Percentiles rank a stretch among this genome's conserved stretches.
phyloP scores from a whole-genome alignment of 371 early-diverging fungal species.

The Rhizopus delemar region DNA sequence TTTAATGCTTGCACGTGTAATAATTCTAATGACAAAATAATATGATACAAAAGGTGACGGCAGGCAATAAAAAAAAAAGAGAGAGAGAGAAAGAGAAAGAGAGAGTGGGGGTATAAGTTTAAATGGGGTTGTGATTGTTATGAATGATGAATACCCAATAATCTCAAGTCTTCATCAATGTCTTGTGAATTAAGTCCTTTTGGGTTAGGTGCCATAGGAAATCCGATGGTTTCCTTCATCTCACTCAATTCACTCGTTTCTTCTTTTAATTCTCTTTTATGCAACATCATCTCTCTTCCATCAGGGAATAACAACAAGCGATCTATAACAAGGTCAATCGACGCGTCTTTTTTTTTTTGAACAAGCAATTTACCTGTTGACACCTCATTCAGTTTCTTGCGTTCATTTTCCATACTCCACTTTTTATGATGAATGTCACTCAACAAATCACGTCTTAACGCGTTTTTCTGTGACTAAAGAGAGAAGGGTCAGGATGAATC shows the following conservation, averaged over 20 bases:
- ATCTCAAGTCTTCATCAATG: conserved; percentile 50
- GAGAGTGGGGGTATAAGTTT: conserved; percentile 1
- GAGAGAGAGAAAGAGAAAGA: neutral
- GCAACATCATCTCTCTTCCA: conserved; percentile 33
- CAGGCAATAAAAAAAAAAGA: neutral
- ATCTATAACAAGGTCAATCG: too few species aligned
- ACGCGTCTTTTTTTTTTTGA: neutral
- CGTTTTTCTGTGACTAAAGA: conserved; percentile 42
- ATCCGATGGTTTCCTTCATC: conserved; percentile 46
- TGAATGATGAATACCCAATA: conserved; percentile 34
- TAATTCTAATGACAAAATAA: conserved; percentile 2
- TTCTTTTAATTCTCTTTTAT: conserved; percentile 40
- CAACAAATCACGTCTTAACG: conserved; percentile 22
- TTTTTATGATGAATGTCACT: conserved; percentile 14
- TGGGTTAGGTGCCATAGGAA: conserved; percentile 49
- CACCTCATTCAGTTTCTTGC: conserved; percentile 25
- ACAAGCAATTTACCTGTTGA: conserved; percentile 12
- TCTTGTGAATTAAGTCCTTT: conserved; percentile 38
- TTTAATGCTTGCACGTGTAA: conserved; percentile 15
- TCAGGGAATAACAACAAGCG: conserved; percentile 20
- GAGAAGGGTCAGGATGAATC: neutral
- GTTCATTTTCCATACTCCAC: conserved; percentile 29
- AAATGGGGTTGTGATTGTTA: neutral
- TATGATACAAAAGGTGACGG: conserved; percentile 14
- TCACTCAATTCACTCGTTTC: conserved; percentile 49